Percentiles rank a stretch among this genome's conserved stretches.
Evolutionary conservation across 2,329 filamentous ascomycete genomes (phyloP).

Genomic region (Cyphellophora europaea): DNA sequence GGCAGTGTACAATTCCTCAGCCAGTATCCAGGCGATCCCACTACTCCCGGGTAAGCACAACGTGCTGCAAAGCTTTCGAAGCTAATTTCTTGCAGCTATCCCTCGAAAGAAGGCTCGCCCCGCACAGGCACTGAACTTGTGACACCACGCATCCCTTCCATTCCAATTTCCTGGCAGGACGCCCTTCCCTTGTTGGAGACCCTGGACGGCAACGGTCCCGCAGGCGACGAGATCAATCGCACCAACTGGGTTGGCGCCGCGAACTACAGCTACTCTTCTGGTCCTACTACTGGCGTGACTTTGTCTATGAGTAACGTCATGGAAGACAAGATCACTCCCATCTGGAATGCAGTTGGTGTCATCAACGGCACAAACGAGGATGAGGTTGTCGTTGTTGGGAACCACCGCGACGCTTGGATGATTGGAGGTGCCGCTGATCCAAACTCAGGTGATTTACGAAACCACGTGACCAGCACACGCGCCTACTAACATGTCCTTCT

Average conservation of each 20-base stretch:
- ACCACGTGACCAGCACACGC: no score
- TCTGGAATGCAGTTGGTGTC: slow-evolving; percentile 21
- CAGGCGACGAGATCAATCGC: slow-evolving; percentile 23
- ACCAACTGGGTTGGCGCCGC: slow-evolving; percentile 24
- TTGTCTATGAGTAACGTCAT: slow-evolving; percentile 20
- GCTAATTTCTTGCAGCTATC: no score
- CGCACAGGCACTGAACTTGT: slow-evolving; percentile 20
- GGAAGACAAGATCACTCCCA: slow-evolving; percentile 18
- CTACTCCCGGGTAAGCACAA: slow-evolving; percentile 20
- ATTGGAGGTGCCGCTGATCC: slow-evolving; percentile 44
- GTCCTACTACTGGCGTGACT: slow-evolving; percentile 19
- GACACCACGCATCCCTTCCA: slow-evolving; percentile 25
- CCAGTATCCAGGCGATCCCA: slow-evolving; percentile 20
- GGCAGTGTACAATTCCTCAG: slow-evolving; percentile 29
- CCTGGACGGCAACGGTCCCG: slow-evolving; percentile 24
- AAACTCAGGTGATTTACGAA: slow-evolving; percentile 42
- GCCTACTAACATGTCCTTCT: no score
- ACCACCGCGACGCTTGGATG: slow-evolving; percentile 47
- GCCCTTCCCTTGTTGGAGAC: slow-evolving; percentile 23
- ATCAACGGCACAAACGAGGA: slow-evolving; percentile 23
- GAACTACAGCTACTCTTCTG: slow-evolving; percentile 24
- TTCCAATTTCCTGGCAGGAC: slow-evolving; percentile 23
- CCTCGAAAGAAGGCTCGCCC: slow-evolving; percentile 21
- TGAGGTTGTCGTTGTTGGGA: slow-evolving; percentile 41
- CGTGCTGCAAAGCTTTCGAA: no score